These are phyloP conservation scores for Platanus orientalis DNA, from an alignment of 164 flowering plant species.

Conservation along the genomic window DNA sequence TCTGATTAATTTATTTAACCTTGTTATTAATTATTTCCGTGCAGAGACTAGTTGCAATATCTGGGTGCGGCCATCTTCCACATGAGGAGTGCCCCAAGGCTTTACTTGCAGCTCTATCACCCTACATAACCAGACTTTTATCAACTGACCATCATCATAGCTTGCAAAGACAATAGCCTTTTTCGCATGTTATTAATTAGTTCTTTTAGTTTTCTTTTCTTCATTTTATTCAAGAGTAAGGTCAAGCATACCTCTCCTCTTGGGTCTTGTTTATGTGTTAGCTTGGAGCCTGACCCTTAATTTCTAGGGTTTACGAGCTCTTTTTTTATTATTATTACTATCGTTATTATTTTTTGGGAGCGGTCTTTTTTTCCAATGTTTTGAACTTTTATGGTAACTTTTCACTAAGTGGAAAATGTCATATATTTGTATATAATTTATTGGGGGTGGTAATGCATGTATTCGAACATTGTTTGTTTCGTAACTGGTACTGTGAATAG, in stretches of 20 bases:
- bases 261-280: conserved; percentile 34
- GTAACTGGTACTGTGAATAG: too few relatives aligned
- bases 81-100: conserved; percentile 98
- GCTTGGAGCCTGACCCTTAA: conserved; percentile 33
- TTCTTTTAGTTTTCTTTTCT: not conserved
- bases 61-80: conserved; percentile 97
- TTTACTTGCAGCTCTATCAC: conserved; percentile 77
- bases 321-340: not conserved
- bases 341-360: not conserved
- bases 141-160: conserved; percentile 27
- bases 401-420: conserved; percentile 25
- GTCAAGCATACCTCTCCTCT: conserved; percentile 16
- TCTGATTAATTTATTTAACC: not conserved
- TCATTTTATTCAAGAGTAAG: conserved; percentile 15
- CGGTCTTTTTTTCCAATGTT: conserved; percentile 3
- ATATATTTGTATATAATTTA: conserved; percentile 26
- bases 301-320: conserved; percentile 30
- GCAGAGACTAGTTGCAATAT: conserved; percentile 91
- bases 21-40: conserved; percentile 5
- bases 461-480: not conserved
- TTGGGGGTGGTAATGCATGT: conserved; percentile 4
- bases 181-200: conserved; percentile 12
- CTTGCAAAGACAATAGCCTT: conserved; percentile 34
- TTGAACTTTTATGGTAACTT: conserved; percentile 15
- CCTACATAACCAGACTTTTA: conserved; percentile 62